These are phyloP conservation scores for Fusarium sp. DNA, from an alignment of 2,329 filamentous ascomycete genomes.

Conservation along the genomic window DNA sequence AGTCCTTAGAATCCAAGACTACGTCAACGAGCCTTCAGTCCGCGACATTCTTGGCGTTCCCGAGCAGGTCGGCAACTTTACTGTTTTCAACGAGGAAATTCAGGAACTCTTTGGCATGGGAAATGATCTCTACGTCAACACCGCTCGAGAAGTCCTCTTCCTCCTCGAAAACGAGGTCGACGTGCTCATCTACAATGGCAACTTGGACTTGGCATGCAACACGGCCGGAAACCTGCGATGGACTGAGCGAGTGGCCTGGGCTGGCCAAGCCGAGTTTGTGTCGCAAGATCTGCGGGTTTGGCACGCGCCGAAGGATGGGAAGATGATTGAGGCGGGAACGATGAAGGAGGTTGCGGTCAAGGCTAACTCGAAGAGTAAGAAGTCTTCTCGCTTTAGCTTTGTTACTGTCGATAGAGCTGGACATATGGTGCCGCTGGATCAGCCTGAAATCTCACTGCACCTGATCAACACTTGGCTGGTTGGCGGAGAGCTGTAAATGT, in stretches of 20 bases:
- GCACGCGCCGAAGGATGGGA: constrained; percentile 7
- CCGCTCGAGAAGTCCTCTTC: constrained; percentile 13
- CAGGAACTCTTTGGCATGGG: constrained; percentile 5
- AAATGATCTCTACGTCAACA: constrained; percentile 15
- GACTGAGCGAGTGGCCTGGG: constrained; percentile 29
- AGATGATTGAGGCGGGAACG: constrained; percentile 24
- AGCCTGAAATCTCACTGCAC: not conserved
- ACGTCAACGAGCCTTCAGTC: not conserved
- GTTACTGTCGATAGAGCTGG: constrained; percentile 30
- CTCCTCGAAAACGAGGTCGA: constrained; percentile 19
- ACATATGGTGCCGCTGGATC: constrained; percentile 24
- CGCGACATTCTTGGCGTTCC: not conserved
- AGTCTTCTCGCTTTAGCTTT: constrained; percentile 18
- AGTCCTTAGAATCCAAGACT: not conserved
- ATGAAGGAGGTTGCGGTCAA: constrained; percentile 16
- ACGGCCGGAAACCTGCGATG: constrained; percentile 35
- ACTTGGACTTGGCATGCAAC: constrained; percentile 37
- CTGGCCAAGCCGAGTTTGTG: constrained; percentile 36
- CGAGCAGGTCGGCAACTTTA: not conserved
- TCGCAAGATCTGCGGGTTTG: constrained; percentile 14
- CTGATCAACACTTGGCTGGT: not conserved
- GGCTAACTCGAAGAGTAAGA: constrained; percentile 2
- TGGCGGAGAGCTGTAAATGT: not conserved
- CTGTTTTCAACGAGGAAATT: not conserved
- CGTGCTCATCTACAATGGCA: constrained; percentile 36